Evolutionary conservation across 495 filamentous ascomycete genomes (phyloP), one percentile per base, ranked within the genome.

Genomic region (Aspergillus wentii): DNA sequence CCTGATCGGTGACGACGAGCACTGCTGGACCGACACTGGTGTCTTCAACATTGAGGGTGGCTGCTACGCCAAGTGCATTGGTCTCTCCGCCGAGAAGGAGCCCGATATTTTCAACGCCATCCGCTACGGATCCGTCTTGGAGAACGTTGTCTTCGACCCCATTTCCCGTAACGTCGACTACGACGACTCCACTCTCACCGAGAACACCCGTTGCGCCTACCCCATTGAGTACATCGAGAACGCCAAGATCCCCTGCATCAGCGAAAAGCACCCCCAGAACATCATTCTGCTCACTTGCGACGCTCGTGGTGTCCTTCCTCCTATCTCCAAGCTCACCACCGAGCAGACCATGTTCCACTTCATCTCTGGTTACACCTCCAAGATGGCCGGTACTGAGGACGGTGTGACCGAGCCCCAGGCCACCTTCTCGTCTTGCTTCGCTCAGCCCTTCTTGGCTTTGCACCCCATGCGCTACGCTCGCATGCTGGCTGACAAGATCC

Each of bases 321-420:
- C 94, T 27, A 97, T 98, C 71, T 94, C 88, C 51, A 98, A 97
- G 77, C 83, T 98, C 57, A 84, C 83, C 74, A 78, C 83, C 51
- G 86, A 88, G 54, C 92, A 98, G 71, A 95, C 87, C 57, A 97
- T 98, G 90, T 98, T 96, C 80, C 92, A 98, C 79, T 98, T 98
- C 78, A 98, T 98, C 66, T 92, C 85, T 14, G 92, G 92, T 56
- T 98, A 98, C 76, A 98, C 92, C 39, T 97, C 94, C 54, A 98
- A 98, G 83, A 97, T 98, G 94, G 94, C 91, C 44, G 92, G 92
- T 56, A 98, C 92, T 31, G 92, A 98, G 70, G 86, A 96, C 36
- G 92, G 92, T 62, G 79, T 98, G 36, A 87, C 85, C 11, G 92
- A 98, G 72, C 92, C 92, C 49, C 86, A 95, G 71, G 92, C 92